Base-by-base conservation (phyloP, 1,284 basidiomycete genomes). In the Leccinum fuscescens region DNA sequence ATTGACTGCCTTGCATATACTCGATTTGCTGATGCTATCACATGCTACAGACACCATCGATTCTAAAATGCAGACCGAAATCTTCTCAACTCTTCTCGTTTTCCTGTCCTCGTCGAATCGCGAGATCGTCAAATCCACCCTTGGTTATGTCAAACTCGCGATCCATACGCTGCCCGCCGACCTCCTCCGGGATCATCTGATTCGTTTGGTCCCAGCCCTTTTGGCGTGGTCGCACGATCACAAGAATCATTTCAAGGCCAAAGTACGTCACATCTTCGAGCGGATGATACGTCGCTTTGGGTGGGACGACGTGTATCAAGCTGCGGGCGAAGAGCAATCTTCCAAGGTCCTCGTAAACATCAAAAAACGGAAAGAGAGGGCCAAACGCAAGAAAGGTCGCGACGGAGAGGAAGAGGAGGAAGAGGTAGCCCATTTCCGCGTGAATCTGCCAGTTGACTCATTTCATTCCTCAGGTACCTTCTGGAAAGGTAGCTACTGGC, bases 161-260 rank as follows among this genome's bases (percentile, higher is more conserved):
- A 89, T 96, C 58, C 94, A 98, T 70, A 90, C 92, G 1, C 82
- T 98, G 42, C 83, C 93, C 0, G 69, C 80, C 0, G 83, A 89
- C 4, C 74, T 93, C 53, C 80, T 98, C 52, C 84, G 84, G 27
- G 88, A 89, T 0, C 89, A 96, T 69, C 81, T 99, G 12, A 80
- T 82, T 29, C 80, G 82, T 17, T 81, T 98, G 12, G 92, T 99
- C 0, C 92, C 94, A 0, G 91, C 90, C 0, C 82, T 99, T 15
- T 80, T 99, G 24, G 82, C 82, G 58, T 97, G 96, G 94, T 93
- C 93, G 6, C 93, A 96, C 70, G 95, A 98, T 73, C 96, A 99
- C 79, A 96, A 96, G 75, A 98, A 99, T 72, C 96, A 98, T 75
- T 99, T 99, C 86, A 99, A 99, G 76, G 82, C 85, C 58, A 98